phyloP scores from a whole-genome alignment of 192 early-diverging fungal genomes.

The Podila epicladia region DNA sequence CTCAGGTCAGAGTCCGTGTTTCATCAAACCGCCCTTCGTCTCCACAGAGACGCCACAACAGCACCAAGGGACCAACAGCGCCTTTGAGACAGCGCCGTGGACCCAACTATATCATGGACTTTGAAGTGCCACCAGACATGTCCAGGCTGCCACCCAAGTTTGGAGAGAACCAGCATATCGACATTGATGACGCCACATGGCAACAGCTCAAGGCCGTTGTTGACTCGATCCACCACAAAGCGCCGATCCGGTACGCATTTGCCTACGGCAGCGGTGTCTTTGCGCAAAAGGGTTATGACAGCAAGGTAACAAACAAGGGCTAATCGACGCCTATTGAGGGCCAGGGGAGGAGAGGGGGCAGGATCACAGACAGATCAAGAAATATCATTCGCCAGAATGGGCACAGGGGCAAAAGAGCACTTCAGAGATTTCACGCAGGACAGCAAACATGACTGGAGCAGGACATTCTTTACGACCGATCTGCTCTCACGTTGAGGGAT shows the following conservation, averaged over 20 bases:
- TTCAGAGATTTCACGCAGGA: background rate
- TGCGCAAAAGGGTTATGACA: slow-evolving; percentile 83
- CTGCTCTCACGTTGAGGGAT: slow-evolving; percentile 26
- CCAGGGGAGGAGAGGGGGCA: too few relatives aligned
- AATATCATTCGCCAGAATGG: too few relatives aligned
- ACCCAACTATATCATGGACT: slow-evolving; percentile 45
- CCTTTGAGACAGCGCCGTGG: slow-evolving; percentile 24
- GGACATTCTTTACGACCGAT: background rate
- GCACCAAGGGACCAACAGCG: slow-evolving; percentile 1
- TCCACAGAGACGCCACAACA: background rate
- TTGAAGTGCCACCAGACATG: slow-evolving; percentile 50
- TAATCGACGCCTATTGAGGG: too few relatives aligned
- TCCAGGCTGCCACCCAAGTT: slow-evolving; percentile 60
- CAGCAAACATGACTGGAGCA: background rate
- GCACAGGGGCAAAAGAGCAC: background rate
- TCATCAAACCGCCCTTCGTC: too few relatives aligned
- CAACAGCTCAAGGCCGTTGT: slow-evolving; percentile 60
- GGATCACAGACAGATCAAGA: too few relatives aligned
- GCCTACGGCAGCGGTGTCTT: slow-evolving; percentile 98
- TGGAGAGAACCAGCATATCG: slow-evolving; percentile 68
- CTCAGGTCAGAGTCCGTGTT: background rate
- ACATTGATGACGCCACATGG: slow-evolving; percentile 62
- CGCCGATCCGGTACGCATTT: slow-evolving; percentile 82
- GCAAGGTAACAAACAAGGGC: slow-evolving; percentile 49
- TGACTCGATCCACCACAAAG: slow-evolving; percentile 54